These are phyloP conservation scores for Botrytis hyacinthi DNA, from an alignment of 2,329 filamentous ascomycete genomes.

Conservation along the genomic window DNA sequence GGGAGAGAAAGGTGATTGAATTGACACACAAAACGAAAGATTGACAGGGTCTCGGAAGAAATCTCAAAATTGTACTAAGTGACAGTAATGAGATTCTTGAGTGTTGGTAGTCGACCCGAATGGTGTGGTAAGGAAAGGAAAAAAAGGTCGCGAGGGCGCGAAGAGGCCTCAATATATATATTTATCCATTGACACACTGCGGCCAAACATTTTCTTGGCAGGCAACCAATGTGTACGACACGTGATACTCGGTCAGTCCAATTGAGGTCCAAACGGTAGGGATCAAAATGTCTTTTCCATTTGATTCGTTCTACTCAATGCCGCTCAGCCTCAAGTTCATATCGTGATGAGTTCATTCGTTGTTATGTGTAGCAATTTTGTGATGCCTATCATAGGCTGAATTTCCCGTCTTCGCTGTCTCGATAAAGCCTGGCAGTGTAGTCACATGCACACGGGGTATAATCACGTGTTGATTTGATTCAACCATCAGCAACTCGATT, in stretches of 20 bases:
- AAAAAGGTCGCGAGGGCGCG: conserved; percentile 22
- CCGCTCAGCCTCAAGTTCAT: conserved; percentile 9
- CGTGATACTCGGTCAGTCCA: conserved; percentile 14
- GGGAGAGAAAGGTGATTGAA: conserved; percentile 8
- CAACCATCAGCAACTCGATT: neutral
- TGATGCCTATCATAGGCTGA: neutral
- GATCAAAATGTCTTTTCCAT: conserved; percentile 13
- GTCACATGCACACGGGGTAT: neutral
- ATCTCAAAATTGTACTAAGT: conserved; percentile 39
- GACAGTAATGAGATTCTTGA: conserved; percentile 40
- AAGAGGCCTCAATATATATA: conserved; percentile 18
- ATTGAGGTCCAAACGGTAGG: neutral
- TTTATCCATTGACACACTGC: neutral
- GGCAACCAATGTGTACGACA: neutral
- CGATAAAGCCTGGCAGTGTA: neutral
- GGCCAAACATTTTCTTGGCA: conserved; percentile 7
- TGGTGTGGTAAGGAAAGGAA: conserved; percentile 39
- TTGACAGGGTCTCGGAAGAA: conserved; percentile 42
- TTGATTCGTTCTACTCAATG: conserved; percentile 7
- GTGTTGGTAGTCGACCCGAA: conserved; percentile 38
- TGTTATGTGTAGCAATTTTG: neutral
- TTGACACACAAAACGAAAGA: conserved; percentile 40
- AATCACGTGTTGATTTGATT: neutral
- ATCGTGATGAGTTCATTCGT: conserved; percentile 15
- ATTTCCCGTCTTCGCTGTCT: neutral